Base-by-base conservation (phyloP, 148 eudicot genomes). In the Silene latifolia region DNA sequence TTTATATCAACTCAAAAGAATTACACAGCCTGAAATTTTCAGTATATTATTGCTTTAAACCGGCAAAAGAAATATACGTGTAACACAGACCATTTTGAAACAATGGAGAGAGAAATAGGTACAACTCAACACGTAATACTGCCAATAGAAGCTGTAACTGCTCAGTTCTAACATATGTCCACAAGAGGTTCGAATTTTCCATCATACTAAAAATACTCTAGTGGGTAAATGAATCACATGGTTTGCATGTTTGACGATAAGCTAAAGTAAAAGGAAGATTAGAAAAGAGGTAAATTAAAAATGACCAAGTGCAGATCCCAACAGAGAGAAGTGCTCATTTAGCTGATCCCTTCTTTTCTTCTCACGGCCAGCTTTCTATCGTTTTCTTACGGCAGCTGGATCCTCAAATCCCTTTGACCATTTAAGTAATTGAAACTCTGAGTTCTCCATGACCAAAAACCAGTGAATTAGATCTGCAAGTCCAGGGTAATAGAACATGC, bases 291-390 rank as follows among this genome's bases (percentile, higher is more conserved):
- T 60, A 18, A 25, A 12, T 42, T 0, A 48, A 17, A 25, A 20
- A 42, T 78, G 82, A 92, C 98, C 98, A 17, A 92, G 87, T 32
- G 86, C 74, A 25, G 80, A 86, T 72, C 96, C 98, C 80, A 92
- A 76, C 81, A 90, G 96, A 69, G 77, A 76, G 82, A 92, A 92
- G 67, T 90, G 93, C 63, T 92, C 98, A 75, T 92, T 92, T 5
- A 92, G 75, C 65, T 92, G 96, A 79, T 89, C 95, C 79, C 98
- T 87, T 82, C 98, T 86, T 69, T 88, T 82, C 80, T 90, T 92
- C 77, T 92, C 98, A 60, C 98, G 98, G 68, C 85, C 96, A 67
- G 98, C 96, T 80, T 92, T 92, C 76, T 88, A 93, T 58, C 84
- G 85, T 73, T 87, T 92, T 72, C 89, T 88, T 29, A 71, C 73